These are phyloP conservation scores for Galium porrigens DNA, from an alignment of 305 asterid genomes.

Conservation along the genomic window DNA sequence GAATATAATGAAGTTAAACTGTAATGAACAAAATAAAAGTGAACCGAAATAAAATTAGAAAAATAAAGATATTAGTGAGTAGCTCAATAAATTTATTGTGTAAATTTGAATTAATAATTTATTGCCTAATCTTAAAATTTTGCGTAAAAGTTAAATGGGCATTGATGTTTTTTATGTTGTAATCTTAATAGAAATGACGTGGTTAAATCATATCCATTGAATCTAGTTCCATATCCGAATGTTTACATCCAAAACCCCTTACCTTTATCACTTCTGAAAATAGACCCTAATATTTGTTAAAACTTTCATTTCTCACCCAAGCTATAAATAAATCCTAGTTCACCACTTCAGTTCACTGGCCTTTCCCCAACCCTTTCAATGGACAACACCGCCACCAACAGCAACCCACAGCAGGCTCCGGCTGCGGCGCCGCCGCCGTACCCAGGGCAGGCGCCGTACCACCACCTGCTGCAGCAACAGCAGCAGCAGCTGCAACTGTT, in stretches of 20 bases:
- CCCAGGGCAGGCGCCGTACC: slow-evolving; percentile 49
- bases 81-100: too few relatives aligned
- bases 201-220: background rate
- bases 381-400: slow-evolving; percentile 39
- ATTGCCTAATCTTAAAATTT: too few relatives aligned
- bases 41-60: too few relatives aligned
- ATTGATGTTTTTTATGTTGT: too few relatives aligned
- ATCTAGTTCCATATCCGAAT: background rate
- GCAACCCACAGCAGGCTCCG: slow-evolving; percentile 40
- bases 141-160: too few relatives aligned
- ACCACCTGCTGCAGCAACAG: slow-evolving; percentile 48
- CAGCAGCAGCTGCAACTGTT: slow-evolving; percentile 60
- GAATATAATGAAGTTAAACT: too few relatives aligned
- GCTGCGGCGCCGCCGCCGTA: slow-evolving; percentile 34
- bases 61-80: too few relatives aligned
- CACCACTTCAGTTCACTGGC: slow-evolving; percentile 2
- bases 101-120: too few relatives aligned
- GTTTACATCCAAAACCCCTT: slow-evolving; percentile 1
- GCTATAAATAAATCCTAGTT: background rate
- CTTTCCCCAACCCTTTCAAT: slow-evolving; percentile 18
- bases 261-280: background rate
- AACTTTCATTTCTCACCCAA: background rate
- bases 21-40: too few relatives aligned
- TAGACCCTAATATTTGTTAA: background rate
- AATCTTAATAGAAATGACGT: background rate